Base-by-base conservation (phyloP, 768 basidiomycete species). In the Phaffia tasmanica region DNA sequence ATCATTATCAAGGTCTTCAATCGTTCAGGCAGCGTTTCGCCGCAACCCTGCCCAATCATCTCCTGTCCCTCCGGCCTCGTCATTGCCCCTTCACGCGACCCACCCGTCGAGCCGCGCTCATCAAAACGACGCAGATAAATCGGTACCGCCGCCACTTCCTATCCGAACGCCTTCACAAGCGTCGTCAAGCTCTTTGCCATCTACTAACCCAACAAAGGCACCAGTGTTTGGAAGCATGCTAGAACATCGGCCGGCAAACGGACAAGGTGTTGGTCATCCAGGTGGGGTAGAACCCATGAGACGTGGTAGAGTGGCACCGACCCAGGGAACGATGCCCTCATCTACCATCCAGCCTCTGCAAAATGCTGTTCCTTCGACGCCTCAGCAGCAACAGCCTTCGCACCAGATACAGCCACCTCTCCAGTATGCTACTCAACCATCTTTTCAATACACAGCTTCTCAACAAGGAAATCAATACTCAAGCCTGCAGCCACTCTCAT, bases 201-300 rank as follows among this genome's bases (percentile, higher is more conserved):
- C 65, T 49, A n/a, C 46, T 1, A 48, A 61, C 21, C n/a, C 23
- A 19, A 29, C 47, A n/a, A 60, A 53, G 32, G 25, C 65, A 19
- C 65, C 65, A 27, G 47, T 67, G 25, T 67, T 67, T 27, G 65
- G 65, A 35, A 29, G 19, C 23, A 60, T 48, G 58, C 23, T 46
- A 49, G 60, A 60, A 30, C 58, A 61, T n/a, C 65, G 58, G 21
- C 65, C 65, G 2, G 18, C 65, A 25, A 42, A 54, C 53, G 57
- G 49, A 51, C 23, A 21, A n/a, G 35, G 59, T 30, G 59, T 18
- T 21, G 16, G 16, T 29, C 58, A 59, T n/a, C 64, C 51, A 6
- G 64, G 64, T 51, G 64, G 64, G 49, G 55, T 65, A 7, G 64
- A 65, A 25, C 64, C 64, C 30, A 65, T 59, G 58, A 42, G 64